phyloP scores from a whole-genome alignment of 352 stramenopile species.

The Pilasporangium apinafurcum region DNA sequence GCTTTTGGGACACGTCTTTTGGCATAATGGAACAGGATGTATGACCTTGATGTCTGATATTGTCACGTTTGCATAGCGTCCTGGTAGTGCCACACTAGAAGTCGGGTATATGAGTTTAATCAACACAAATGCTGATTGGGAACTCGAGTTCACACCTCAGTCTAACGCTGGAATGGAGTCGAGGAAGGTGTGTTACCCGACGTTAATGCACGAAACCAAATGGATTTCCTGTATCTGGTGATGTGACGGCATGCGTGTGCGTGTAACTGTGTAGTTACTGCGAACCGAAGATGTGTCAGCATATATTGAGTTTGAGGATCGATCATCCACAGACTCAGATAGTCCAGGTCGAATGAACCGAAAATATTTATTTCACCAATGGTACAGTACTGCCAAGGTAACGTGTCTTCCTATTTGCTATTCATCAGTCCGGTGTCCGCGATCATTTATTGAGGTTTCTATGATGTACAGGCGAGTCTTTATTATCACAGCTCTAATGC shows the following conservation, averaged over 20 bases:
- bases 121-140: slow-evolving; percentile 73
- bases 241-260: slow-evolving; percentile 1
- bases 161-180: slow-evolving; percentile 74
- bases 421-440: neutral
- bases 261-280: slow-evolving; percentile 38
- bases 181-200: slow-evolving; percentile 44
- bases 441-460: neutral
- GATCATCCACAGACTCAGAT: neutral
- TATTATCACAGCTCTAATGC: slow-evolving; percentile 77
- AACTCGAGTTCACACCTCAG: slow-evolving; percentile 67
- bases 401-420: neutral
- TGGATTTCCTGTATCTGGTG: neutral
- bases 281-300: slow-evolving; percentile 53
- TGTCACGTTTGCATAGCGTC: slow-evolving; percentile 23
- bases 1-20: no score
- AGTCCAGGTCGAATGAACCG: slow-evolving; percentile 10
- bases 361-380: slow-evolving; percentile 85
- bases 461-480: slow-evolving; percentile 33
- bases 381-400: slow-evolving; percentile 75
- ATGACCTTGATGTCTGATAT: neutral
- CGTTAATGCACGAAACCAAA: no score
- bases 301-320: slow-evolving; percentile 63
- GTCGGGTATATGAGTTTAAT: slow-evolving; percentile 58
- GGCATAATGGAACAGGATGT: no score
- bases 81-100: slow-evolving; percentile 63